Evolutionary conservation across 2,329 filamentous ascomycete genomes (phyloP).

Genomic region (Fusarium pseudocircinatum): DNA sequence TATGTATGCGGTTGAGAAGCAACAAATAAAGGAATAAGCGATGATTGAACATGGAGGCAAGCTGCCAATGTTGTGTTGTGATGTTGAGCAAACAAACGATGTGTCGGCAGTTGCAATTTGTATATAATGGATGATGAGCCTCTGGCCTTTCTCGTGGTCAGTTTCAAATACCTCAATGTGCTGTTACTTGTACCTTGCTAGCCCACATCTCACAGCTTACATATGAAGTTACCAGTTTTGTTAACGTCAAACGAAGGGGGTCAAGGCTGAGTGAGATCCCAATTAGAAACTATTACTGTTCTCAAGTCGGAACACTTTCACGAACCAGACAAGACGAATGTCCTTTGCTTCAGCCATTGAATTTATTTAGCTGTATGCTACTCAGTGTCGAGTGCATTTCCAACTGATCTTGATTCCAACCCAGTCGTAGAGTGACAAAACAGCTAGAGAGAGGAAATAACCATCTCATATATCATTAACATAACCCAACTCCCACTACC

Average conservation of each 20-base stretch:
- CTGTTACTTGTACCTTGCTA: not conserved
- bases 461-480: slow-evolving; percentile 30
- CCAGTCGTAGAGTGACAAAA: not conserved
- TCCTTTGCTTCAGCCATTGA: slow-evolving; percentile 6
- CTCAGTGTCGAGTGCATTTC: slow-evolving; percentile 1
- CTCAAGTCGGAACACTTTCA: not conserved
- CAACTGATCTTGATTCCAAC: not conserved
- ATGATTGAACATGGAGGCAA: not conserved
- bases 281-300: not conserved
- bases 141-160: not conserved
- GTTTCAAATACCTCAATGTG: not conserved
- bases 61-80: not conserved
- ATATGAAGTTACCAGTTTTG: not conserved
- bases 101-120: slow-evolving; percentile 10
- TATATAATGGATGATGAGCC: slow-evolving; percentile 1
- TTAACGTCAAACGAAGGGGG: too few species aligned
- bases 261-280: not conserved
- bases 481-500: slow-evolving; percentile 43
- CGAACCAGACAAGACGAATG: too few species aligned
- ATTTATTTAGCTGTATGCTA: slow-evolving; percentile 24
- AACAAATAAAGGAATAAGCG: not conserved
- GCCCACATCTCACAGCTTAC: not conserved
- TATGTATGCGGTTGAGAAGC: not conserved
- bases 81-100: not conserved
- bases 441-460: slow-evolving; percentile 23